Evolutionary conservation across 2,329 filamentous ascomycete genomes (phyloP), one percentile per base, ranked within the genome.

Genomic region (Claviceps maximensis): DNA sequence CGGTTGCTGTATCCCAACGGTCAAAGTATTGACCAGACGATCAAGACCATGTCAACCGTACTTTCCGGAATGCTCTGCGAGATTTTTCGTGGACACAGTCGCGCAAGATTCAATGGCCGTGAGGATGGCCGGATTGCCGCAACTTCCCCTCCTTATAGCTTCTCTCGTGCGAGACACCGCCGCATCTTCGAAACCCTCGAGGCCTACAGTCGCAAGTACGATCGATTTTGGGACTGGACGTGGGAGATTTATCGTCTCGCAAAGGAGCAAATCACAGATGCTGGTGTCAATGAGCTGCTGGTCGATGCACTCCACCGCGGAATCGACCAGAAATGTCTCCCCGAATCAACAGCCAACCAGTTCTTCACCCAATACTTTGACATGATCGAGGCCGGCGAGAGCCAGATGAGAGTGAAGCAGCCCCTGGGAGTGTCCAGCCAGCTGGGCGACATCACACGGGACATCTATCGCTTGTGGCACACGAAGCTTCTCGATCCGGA

Each of bases 101-200:
- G 53, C 25, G 53, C 53, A 7, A 47, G 55, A 1, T 40, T 54
- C 33, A 31, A 27, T 1, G 50, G 50, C 13, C 53, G 53, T n/a
- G 53, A 56, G 29, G 55, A 56, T 41, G 55, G 53, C 17, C 50
- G 55, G 21, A 50, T 56, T 19, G 47, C 55, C 6, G 50, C 53
- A 5, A 51, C 50, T 1, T 56, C 55, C 9, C 50, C 55, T 19
- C 19, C 55, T 29, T 56, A 56, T 47, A 54, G 53, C 38, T 51
- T 56, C 38, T 53, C 33, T n/a, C 41, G 55, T n/a, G 50, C 55
- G 15, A 47, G 55, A 17, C 50, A 56, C 19, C 33, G 55, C 1
- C 55, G 50, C 31, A 53, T 56, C 27, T 56, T 56, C 27, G 55
- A 50, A 36, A 47, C 21, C 9, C 25, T 56, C 10, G 55, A 56